Evolutionary conservation across 257 asterid species (phyloP).

Genomic region (Solanum virginianum): DNA sequence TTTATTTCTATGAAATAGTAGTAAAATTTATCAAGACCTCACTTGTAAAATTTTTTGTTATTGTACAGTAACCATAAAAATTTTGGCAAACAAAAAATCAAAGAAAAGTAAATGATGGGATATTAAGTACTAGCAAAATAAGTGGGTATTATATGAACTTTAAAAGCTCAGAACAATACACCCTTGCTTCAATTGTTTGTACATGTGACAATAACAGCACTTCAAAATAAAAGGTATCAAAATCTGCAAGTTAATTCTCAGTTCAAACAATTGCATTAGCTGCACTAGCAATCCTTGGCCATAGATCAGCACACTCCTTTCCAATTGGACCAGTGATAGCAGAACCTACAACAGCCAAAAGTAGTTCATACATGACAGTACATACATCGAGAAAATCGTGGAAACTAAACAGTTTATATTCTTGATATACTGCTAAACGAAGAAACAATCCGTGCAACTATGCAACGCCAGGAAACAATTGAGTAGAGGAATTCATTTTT

Average conservation of each 20-base stretch:
- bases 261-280: conserved; percentile 21
- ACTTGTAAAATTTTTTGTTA: too few relatives aligned
- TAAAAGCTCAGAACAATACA: not conserved
- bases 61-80: too few relatives aligned
- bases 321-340: conserved; percentile 49
- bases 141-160: not conserved
- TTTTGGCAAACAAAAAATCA: not conserved
- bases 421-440: not conserved
- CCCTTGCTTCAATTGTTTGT: not conserved
- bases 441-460: not conserved
- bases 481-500: not conserved
- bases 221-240: not conserved
- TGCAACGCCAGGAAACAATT: not conserved
- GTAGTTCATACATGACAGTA: not conserved
- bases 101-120: not conserved
- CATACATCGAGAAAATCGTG: not conserved
- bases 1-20: too few relatives aligned
- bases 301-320: conserved; percentile 42
- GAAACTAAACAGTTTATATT: not conserved
- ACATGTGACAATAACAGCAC: not conserved
- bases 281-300: conserved; percentile 53
- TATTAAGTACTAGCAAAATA: not conserved
- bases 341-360: conserved; percentile 10
- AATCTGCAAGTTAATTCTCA: not conserved
- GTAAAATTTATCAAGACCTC: too few relatives aligned